Evolutionary conservation across 1,139 yeast genomes (phyloP).

Genomic region (Sugiyamaella pinicola): DNA sequence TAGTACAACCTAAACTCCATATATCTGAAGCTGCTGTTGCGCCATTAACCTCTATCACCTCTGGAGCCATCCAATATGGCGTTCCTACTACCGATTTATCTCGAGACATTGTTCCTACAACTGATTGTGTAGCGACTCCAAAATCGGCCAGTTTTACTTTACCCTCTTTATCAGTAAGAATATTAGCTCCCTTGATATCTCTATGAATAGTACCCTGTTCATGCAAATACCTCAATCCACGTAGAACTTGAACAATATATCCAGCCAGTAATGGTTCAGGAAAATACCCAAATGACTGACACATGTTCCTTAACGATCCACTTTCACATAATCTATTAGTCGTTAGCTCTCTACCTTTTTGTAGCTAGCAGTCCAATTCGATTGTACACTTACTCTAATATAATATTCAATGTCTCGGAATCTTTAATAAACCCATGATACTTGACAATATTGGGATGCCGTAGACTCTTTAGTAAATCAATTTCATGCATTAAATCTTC

Average conservation of each 20-base stretch:
- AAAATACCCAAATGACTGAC: constrained; percentile 54
- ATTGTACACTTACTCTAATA: constrained; percentile 54
- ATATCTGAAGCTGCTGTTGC: constrained; percentile 76
- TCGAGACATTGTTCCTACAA: constrained; percentile 22
- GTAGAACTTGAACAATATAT: constrained; percentile 69
- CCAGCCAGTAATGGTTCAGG: constrained; percentile 63
- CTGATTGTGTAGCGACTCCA: constrained; percentile 65
- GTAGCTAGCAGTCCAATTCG: not conserved
- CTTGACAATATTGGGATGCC: constrained; percentile 88
- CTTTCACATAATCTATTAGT: constrained; percentile 67
- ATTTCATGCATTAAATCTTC: constrained; percentile 47
- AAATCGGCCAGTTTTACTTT: constrained; percentile 74
- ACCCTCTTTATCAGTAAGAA: constrained; percentile 61
- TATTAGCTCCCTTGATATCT: constrained; percentile 80
- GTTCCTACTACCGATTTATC: constrained; percentile 56
- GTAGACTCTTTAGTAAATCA: constrained; percentile 62
- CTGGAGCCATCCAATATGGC: constrained; percentile 91
- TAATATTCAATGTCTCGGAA: constrained; percentile 64
- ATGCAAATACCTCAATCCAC: constrained; percentile 71
- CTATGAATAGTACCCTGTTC: constrained; percentile 75
- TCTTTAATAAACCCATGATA: constrained; percentile 86
- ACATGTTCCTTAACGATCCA: constrained; percentile 76
- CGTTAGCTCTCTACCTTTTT: constrained; percentile 1
- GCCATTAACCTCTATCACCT: constrained; percentile 75
- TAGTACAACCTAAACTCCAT: constrained; percentile 92